phyloP scores from a whole-genome alignment of 352 stramenopile genomes.

The Phytophthora sp. region DNA sequence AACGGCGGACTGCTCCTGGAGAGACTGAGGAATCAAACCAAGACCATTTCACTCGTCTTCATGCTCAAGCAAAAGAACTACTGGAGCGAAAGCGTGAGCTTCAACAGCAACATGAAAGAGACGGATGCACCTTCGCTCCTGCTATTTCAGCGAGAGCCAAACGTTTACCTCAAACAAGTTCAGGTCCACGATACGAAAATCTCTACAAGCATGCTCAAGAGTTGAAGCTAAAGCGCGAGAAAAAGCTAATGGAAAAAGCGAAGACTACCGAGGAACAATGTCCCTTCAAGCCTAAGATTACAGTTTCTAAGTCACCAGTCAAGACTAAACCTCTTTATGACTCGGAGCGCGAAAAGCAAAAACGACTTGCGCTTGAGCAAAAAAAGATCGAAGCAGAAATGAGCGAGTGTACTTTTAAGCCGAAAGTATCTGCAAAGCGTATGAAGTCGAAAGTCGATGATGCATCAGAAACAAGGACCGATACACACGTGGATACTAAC shows the following conservation, averaged over 20 bases:
- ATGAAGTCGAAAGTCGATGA: constrained; percentile 37
- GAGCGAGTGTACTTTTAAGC: constrained; percentile 72
- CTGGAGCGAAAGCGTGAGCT: constrained; percentile 62
- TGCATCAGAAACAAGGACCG: not conserved
- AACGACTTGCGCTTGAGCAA: constrained; percentile 66
- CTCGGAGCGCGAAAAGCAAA: constrained; percentile 72
- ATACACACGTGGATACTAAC: constrained; percentile 21
- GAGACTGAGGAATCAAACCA: constrained; percentile 35
- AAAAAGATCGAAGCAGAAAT: constrained; percentile 77
- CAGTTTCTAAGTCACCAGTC: constrained; percentile 55
- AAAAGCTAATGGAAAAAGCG: constrained; percentile 65
- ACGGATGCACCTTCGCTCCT: constrained; percentile 69
- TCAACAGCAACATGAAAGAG: constrained; percentile 54
- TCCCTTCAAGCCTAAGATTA: constrained; percentile 85
- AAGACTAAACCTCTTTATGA: constrained; percentile 74
- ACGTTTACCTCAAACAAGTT: constrained; percentile 43
- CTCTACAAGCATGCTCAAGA: constrained; percentile 74
- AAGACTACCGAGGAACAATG: constrained; percentile 65
- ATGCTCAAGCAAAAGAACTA: constrained; percentile 62
- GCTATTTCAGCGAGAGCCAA: constrained; percentile 72
- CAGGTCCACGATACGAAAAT: constrained; percentile 70
- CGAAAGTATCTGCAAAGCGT: constrained; percentile 61
- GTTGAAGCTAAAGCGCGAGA: constrained; percentile 71
- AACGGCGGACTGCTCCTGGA: constrained; percentile 44
- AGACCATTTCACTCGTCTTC: constrained; percentile 53